Evolutionary conservation across 2,329 filamentous ascomycete species (phyloP), one percentile per base, ranked within the genome.

Genomic region (Neonectria coccinea): DNA sequence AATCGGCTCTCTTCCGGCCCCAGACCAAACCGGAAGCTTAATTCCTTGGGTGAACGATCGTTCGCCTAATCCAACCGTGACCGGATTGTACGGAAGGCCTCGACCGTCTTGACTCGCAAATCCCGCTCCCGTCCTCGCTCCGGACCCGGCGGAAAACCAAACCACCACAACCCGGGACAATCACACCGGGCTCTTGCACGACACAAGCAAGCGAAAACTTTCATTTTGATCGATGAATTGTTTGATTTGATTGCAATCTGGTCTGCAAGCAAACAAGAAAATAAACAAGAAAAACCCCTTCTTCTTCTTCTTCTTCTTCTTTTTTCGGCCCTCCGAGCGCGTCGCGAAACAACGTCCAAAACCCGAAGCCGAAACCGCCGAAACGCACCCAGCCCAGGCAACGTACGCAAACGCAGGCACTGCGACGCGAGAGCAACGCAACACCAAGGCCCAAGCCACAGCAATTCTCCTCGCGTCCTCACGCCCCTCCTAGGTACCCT

Each of bases 101-200:
- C 70, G 69, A 70, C 47, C 62, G 47, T 51, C 44, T 62, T 70
- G 63, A 63, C 50, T 64, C 64, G 60, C 31, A 44, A 39, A 31
- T 53, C 44, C 44, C 42, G 56, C 14, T 48, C 25, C 20, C 51
- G 42, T 36, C 31, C 41, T 51, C 54, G 54, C 47, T 62, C 59
- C 59, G 59, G 54, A 63, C 60, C 54, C 60, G 60, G 52, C 50
- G 33, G n/a, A 45, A 11, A 51, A 18, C 18, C 31, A 12, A 56
- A 22, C 18, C 59, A 55, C 8, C 27, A 33, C 48, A 51, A 33
- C 39, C 39, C 8, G 16, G 4, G 4, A 20, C 39, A 42, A 42
- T 5, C n/a, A 48, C 59, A 62, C 41, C 52, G 52, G 52, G 47
- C 52, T 39, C 53, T 60, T 60, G 57, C 51, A 52, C 39, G 47